Evolutionary conservation across 768 basidiomycete species (phyloP).

Genomic region (Suillus discolor): DNA sequence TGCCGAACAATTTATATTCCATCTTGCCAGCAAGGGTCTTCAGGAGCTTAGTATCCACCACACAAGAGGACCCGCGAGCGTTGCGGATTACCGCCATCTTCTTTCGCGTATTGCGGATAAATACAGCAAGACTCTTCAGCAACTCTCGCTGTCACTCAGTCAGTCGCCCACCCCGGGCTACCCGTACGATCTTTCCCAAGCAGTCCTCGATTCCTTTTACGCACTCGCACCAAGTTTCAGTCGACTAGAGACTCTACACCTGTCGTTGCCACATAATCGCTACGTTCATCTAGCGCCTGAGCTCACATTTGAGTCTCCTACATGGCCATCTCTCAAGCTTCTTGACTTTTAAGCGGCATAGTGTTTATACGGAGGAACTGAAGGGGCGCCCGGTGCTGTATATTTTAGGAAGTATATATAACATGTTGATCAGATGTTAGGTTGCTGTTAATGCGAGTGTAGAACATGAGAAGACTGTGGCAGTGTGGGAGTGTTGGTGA

Average conservation of each 20-base stretch:
- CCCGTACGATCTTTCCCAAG: slow-evolving; percentile 1
- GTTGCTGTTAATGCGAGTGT: not conserved
- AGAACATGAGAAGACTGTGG: not conserved
- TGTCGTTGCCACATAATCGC: slow-evolving; percentile 1
- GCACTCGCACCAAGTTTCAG: not conserved
- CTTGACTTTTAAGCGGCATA: not conserved
- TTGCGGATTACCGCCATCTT: not conserved
- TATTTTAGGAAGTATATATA: not conserved
- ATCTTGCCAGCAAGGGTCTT: not conserved
- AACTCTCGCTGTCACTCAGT: not conserved
- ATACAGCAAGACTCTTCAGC: not conserved
- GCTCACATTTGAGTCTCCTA: slow-evolving; percentile 1
- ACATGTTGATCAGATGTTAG: not conserved
- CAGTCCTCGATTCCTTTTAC: not conserved
- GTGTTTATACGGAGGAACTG: not conserved
- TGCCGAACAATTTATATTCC: not conserved
- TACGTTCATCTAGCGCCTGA: not conserved
- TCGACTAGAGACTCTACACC: not conserved
- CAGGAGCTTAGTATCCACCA: not conserved
- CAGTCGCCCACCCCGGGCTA: not conserved
- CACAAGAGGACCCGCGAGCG: not conserved
- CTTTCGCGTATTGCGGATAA: not conserved
- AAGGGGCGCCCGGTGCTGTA: not conserved
- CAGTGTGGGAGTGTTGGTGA: not conserved
- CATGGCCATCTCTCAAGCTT: not conserved